Evolutionary conservation across 1,139 yeast species (phyloP), one percentile per base, ranked within the genome.

Genomic region (Sugiyamaella sp.): DNA sequence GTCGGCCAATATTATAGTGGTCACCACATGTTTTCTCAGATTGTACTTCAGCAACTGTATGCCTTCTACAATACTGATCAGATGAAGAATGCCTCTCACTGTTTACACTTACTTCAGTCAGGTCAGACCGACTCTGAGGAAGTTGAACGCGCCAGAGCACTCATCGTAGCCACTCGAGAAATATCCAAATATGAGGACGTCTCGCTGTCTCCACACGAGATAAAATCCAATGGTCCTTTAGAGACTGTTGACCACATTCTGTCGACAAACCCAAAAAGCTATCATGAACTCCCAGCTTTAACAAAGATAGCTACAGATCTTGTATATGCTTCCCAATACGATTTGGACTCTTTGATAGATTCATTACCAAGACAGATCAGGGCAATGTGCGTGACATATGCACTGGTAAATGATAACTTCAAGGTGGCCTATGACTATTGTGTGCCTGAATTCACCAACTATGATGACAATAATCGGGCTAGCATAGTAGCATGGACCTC

Each of bases 321-420:
- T 50, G 52, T 57, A 6, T 46, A 50, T 24, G 67, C 66, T 10
- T 54, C 52, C 21, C 41, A 52, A 21, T 56, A 56, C 39, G 59
- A 44, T 14, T 48, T 51, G n/a, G 46, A 54, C 22, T 42, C 59
- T 45, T 14, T 22, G 12, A 52, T 46, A 6, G 61, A 57, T 4
- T 58, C 63, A 25, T 64, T 66, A 51, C 73, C 73, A 52, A 68
- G 73, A 27, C 71, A 73, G 47, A 67, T 80, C n/a, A 71, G 77
- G 50, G 74, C 79, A 3, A 79, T 80, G 54, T 79, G 84, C 58
- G 78, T 80, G 24, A 84, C 82, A 57, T 73, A 82, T 6, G 80
- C 86, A 0, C 70, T 82, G 42, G 75, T 79, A 4, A 81, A 80
- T 57, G 74, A 74, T 52, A 78, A 82, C 61, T 82, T 82, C 62